Evolutionary conservation across 169 alveolate species (phyloP).

Genomic region (Plasmodium fragile): DNA sequence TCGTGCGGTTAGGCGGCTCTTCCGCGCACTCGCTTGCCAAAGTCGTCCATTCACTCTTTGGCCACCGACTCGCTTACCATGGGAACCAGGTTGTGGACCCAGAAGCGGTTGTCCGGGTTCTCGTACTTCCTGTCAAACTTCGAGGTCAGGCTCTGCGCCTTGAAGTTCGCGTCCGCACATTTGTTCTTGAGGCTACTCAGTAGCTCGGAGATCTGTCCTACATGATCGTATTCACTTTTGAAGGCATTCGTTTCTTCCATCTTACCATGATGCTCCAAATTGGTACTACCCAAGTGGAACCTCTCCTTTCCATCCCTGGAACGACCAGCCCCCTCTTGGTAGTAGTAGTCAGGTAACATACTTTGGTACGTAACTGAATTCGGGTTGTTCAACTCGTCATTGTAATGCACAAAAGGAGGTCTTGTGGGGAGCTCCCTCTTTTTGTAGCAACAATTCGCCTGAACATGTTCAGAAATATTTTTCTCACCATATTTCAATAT

Average conservation of each 20-base stretch:
- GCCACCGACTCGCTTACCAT: constrained; percentile 8
- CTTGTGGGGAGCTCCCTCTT: neutral
- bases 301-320: neutral
- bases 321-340: neutral
- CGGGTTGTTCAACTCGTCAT: constrained; percentile 11
- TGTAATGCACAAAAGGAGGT: constrained; percentile 17
- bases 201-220: constrained; percentile 46
- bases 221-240: constrained; percentile 26
- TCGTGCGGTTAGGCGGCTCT: neutral
- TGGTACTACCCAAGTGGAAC: neutral
- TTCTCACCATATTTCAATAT: constrained; percentile 53
- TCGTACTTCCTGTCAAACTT: constrained; percentile 35
- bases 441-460: constrained; percentile 18
- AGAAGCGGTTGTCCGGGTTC: constrained; percentile 60
- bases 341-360: constrained; percentile 44
- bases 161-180: constrained; percentile 59
- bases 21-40: neutral
- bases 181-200: constrained; percentile 43
- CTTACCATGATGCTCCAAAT: neutral
- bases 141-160: constrained; percentile 15
- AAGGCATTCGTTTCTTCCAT: neutral
- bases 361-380: neutral
- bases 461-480: constrained; percentile 18
- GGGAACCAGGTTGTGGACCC: constrained; percentile 62
- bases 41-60: neutral